Evolutionary conservation across 2,329 filamentous ascomycete genomes (phyloP), one percentile per base, ranked within the genome.

Genomic region (Colletotrichum filicis): DNA sequence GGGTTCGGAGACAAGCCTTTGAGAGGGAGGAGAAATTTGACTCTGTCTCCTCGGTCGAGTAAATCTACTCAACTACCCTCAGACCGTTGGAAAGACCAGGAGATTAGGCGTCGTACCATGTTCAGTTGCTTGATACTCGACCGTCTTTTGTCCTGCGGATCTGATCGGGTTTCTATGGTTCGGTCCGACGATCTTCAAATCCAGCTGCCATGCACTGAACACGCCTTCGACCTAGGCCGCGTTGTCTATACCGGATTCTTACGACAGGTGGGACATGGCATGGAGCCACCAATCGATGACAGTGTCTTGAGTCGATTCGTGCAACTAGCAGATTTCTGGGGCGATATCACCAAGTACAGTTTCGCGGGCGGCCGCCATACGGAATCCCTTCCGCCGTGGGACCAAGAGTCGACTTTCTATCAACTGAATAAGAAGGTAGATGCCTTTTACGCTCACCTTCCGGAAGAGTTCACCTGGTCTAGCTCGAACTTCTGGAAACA

Each of bases 41-140:
- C 49, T 3, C 28, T 53, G 16, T 26, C 32, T 14, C 74, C 30
- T 74, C 76, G 42, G 68, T 71, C 22, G 75, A 73, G 75, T 53
- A 66, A 61, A 75, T 24, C 64, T 75, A 26, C 60, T 22, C 56
- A 55, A 11, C 14, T 62, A n/a, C 53, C 59, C 2, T 56, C 62
- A 11, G 78, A 55, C 70, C 79, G 58, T 75, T 80, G 46, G 80
- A 87, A 56, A 75, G 74, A 76, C 66, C 78, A 89, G 70, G 93
- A 95, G 79, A 88, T 92, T 14, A 85, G 87, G 73, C 86, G 93
- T 30, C 88, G 93, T 7, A 94, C 92, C 0, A 93, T 94, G 84
- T 94, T 92, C 84, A 93, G 92, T 76, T 94, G 92, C 77, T 91
- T 93, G 71, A 91, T 94, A 64, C 85, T 95, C 76, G 93, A 95